Evolutionary conservation across 2,329 filamentous ascomycete species (phyloP).

Genomic region (Pseudogymnoascus sp.): DNA sequence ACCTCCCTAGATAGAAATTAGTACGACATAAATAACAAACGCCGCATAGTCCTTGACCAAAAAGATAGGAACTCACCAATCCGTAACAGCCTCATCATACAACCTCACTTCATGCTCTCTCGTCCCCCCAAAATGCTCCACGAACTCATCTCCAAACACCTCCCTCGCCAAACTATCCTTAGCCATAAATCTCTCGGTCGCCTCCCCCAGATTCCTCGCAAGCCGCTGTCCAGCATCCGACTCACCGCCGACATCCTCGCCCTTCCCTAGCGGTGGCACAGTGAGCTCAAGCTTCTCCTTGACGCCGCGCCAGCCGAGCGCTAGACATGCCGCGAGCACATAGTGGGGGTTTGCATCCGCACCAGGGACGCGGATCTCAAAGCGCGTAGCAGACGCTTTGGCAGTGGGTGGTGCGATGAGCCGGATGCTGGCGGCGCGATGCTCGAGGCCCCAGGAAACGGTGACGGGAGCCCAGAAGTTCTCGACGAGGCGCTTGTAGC

Average conservation of each 20-base stretch:
- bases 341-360: conserved; percentile 86
- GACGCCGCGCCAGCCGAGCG: conserved; percentile 80
- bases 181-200: conserved; percentile 66
- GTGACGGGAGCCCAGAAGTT: conserved; percentile 99
- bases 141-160: conserved; percentile 89
- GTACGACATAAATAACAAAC: not conserved
- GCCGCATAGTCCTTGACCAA: not conserved
- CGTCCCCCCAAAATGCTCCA: conserved; percentile 89
- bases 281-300: conserved; percentile 83
- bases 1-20: not conserved
- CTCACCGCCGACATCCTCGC: conserved; percentile 67
- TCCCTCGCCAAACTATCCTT: conserved; percentile 82
- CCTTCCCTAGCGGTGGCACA: conserved; percentile 74
- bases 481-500: conserved; percentile 94
- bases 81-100: conserved; percentile 94
- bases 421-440: conserved; percentile 83
- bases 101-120: conserved; percentile 82
- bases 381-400: conserved; percentile 76
- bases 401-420: conserved; percentile 82
- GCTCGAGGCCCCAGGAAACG: conserved; percentile 93
- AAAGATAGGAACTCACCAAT: conserved; percentile 59
- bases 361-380: conserved; percentile 89
- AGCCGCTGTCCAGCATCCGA: conserved; percentile 66
- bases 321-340: conserved; percentile 78
- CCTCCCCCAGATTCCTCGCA: conserved; percentile 78